Base-by-base conservation (phyloP, 2,329 filamentous ascomycete genomes). In the Clonostachys solani region DNA sequence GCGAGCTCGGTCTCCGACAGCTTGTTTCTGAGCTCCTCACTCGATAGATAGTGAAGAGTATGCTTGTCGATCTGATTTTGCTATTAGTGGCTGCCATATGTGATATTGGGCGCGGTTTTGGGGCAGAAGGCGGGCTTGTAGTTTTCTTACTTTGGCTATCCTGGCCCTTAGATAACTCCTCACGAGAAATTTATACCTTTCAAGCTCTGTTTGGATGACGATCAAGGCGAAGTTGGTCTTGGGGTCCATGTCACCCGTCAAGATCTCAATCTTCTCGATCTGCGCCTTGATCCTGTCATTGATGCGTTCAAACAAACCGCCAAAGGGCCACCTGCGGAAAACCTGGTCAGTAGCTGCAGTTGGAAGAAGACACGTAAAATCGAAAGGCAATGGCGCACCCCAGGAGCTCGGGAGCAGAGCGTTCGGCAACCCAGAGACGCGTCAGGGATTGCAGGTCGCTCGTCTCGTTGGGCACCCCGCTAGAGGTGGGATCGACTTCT, bases 161-260 rank as follows among this genome's bases (percentile, higher is more conserved):
- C 94, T 79, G 10, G 88, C 84, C 46, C 95, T 80, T 47, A 99
- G 68, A 54, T 92, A 86, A 54, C 87, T 87, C 50, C 94, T 80
- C 16, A 97, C 80, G 18, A 99, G 77, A 61, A 91, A 99, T 70
- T 96, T 96, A 69, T 89, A 95, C 42, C 94, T 79, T 65, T 96
- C 92, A 47, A 99, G 80, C 70, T 99, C 94, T 7, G 95, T 97
- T 73, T 99, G 94, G 47, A 96, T 84, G 52, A 99, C 87, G 43
- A 96, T 96, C 60, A 97, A 84, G 51, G 84, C 83, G 65, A 99
- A 96, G 64, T 96, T 97, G 53, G 89, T 86, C 66, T 88, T 91
- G 42, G 92, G 87, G 60, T 95, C 91, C 82, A 92, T 87, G 60
- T 88, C 84, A 52, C 87, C 87, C 12, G 87, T 92, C 77, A 92